Evolutionary conservation across 192 early-diverging fungal species (phyloP), one percentile per base, ranked within the genome.

Genomic region (Jimgerdemannia lactiflua): DNA sequence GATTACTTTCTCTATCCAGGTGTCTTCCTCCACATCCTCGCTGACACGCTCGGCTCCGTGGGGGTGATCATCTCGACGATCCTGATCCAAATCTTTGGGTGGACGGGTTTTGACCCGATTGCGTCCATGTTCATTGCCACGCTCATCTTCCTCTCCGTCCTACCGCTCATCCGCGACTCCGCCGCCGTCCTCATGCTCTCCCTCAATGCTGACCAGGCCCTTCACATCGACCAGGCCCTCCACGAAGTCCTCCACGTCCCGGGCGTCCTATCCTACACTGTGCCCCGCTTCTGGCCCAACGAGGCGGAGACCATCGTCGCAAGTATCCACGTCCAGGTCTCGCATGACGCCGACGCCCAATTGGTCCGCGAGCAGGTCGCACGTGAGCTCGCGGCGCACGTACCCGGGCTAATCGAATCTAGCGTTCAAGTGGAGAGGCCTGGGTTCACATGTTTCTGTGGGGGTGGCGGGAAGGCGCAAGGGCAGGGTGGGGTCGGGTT

Each of bases 21-120:
- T 49, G 94, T 99, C 64, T 99, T 97, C 75, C 81, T 99, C 44
- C 97, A 99, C 73, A 92, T 99, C 43, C 82, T 99, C 75, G 94
- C 96, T 4, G 97, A 99, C 80, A 96, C 97, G 3, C 84, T 99
- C 19, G 97, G 97, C 41, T 96, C 95, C 49, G 94, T 96, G 1
- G 97, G 97, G 71, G 97, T 99, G 1, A 97, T 99, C 69, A 89
- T 97, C n/a, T 97, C 96, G 0, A 95, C 95, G 0, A 75, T 99
- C 29, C 81, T 97, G 43, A 96, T 99, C 63, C 87, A 94, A 76
- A 88, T 80, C 78, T 97, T 95, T 80, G 95, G 93, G 1, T 99
- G 97, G 97, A 93, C 93, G 11, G 96, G 97, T 71, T 93, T 97
- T 49, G 97, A 99, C 81, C 97, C 97, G 0, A 88, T 97, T 59